phyloP scores from a whole-genome alignment of 2,329 filamentous ascomycete genomes.

The Diplodia corticola region DNA sequence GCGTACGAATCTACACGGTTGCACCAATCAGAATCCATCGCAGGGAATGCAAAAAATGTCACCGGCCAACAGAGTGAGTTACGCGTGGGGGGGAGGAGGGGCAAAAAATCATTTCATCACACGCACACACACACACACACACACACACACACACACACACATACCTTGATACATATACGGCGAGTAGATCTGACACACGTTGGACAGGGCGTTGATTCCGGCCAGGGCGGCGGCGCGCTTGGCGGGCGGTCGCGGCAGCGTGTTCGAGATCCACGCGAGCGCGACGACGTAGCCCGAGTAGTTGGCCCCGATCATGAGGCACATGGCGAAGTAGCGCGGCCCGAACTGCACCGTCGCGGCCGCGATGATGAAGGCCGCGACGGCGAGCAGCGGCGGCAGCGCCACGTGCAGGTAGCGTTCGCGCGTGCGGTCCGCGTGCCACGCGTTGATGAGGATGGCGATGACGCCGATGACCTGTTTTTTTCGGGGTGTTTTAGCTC shows the following conservation, averaged over 20 bases:
- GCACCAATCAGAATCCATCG: too few relatives aligned
- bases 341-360: constrained; percentile 46
- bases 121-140: too few relatives aligned
- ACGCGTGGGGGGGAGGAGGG: too few relatives aligned
- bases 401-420: constrained; percentile 45
- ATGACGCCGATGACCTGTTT: constrained; percentile 47
- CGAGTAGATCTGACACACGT: constrained; percentile 29
- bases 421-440: constrained; percentile 42
- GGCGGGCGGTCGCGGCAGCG: constrained; percentile 54
- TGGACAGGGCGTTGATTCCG: constrained; percentile 57
- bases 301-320: constrained; percentile 46
- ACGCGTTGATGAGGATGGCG: constrained; percentile 38
- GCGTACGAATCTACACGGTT: not conserved
- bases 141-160: too few relatives aligned
- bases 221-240: constrained; percentile 58
- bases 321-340: constrained; percentile 57
- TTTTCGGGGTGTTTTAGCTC: not conserved
- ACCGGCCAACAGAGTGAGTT: too few relatives aligned
- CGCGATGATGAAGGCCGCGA: constrained; percentile 35
- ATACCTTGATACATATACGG: constrained; percentile 13
- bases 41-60: too few relatives aligned
- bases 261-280: constrained; percentile 58
- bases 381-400: constrained; percentile 32
- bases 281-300: constrained; percentile 53
- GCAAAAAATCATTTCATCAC: too few relatives aligned